Conservation (phyloP, 352 stramenopile genomes). For the Phytopythium oedochilum region DNA sequence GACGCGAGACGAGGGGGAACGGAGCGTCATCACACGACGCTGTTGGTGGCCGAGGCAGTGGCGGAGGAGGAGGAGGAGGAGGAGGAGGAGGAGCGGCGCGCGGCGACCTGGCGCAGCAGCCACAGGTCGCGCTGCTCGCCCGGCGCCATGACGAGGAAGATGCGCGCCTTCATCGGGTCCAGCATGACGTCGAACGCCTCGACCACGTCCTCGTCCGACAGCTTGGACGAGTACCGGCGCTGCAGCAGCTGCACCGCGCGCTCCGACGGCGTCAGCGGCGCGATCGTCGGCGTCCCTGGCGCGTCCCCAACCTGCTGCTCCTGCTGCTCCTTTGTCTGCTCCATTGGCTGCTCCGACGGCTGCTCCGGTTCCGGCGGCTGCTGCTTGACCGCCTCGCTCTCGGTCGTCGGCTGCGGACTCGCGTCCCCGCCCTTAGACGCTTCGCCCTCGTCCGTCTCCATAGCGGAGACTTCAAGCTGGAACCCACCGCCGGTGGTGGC, state of each 20-base stretch:
- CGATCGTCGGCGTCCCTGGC: background rate
- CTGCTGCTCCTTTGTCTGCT: too few relatives aligned
- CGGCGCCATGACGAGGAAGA: conserved; percentile 15
- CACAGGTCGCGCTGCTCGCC: conserved; percentile 15
- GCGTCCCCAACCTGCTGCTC: background rate
- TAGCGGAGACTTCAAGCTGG: too few relatives aligned
- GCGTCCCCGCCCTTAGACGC: too few relatives aligned
- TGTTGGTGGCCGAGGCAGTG: background rate
- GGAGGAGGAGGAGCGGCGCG: background rate
- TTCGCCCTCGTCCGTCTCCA: too few relatives aligned
- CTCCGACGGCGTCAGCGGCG: conserved; percentile 11
- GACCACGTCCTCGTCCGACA: conserved; percentile 12
- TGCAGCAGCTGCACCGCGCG: conserved; percentile 16
- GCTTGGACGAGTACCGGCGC: conserved; percentile 5
- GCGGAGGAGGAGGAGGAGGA: too few relatives aligned
- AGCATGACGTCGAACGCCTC: conserved; percentile 18
- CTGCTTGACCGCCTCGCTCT: too few relatives aligned
- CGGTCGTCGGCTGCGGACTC: too few relatives aligned
- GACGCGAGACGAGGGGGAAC: too few relatives aligned
- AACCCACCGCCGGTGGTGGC: too few relatives aligned
- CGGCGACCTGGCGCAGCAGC: conserved; percentile 9
- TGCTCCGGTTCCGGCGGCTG: too few relatives aligned
- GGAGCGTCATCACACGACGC: background rate
- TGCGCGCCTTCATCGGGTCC: conserved; percentile 10
- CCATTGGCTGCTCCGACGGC: too few relatives aligned